Base-by-base conservation (phyloP, 805 yeast genomes). In the Novakomyces olei region DNA sequence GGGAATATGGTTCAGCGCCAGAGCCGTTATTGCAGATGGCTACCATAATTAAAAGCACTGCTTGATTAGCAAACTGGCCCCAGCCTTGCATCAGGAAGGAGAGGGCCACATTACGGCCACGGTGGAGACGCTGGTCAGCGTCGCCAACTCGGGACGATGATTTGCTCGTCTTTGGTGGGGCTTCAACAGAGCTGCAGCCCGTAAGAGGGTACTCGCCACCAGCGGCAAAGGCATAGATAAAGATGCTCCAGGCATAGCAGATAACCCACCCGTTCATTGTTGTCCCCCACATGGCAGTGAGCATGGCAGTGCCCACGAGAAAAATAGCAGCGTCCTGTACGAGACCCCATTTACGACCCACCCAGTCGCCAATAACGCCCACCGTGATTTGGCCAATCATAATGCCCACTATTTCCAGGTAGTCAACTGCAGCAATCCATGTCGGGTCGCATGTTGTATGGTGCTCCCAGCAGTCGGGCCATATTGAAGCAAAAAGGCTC, bases 171-270 rank as follows among this genome's bases (percentile, higher is more conserved):
- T n/a, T n/a, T n/a, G n/a, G n/a, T n/a, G n/a, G n/a, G 26, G 69
- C 66, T 49, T 70, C 77, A 51, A 63, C 63, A 12, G 73, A 72
- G 19, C 68, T 54, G 6, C 71, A 65, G 4, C 74, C 69, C 32
- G 71, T 64, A 39, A 69, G 62, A 5, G 78, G 76, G 46, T 70
- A 70, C 44, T 70, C 77, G 19, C 74, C 76, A 39, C 76, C 77
- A 37, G 69, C 67, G 41, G 73, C 72, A 26, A 53, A 39, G 18
- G 54, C 47, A 47, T 53, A 53, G 46, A 66, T 62, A 35, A 69
- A 71, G 32, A 69, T 57, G 7, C 55, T 48, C 54, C 54, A 53
- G 10, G 55, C 54, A 40, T 53, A 53, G 48, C 57, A 53, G 34
- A 67, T 64, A 39, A 71, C 70, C 60, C 73, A 57, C 22, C 69